Evolutionary conservation across 768 basidiomycete genomes (phyloP).

Genomic region (Collybiopsis confluens): DNA sequence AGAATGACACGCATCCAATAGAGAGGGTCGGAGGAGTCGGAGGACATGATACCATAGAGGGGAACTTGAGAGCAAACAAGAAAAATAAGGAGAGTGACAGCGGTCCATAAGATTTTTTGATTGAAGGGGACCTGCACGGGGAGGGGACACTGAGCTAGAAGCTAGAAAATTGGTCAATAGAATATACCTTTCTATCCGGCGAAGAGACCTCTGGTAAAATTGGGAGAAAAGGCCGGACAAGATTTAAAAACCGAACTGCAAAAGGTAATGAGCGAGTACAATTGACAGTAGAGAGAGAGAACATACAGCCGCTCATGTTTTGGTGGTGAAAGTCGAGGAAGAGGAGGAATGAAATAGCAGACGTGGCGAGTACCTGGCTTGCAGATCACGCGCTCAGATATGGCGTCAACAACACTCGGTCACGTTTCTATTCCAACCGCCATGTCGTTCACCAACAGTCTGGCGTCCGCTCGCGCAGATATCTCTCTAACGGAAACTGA

Average conservation of each 20-base stretch:
- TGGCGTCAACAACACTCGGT: background rate
- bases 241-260: slow-evolving; percentile 93
- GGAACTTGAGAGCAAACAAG: slow-evolving; percentile 99
- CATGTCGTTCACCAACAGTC: background rate
- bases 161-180: slow-evolving; percentile 6
- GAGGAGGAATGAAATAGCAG: slow-evolving; percentile 1
- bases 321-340: slow-evolving; percentile 28
- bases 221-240: slow-evolving; percentile 96
- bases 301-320: slow-evolving; percentile 79
- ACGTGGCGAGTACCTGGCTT: slow-evolving; percentile 6
- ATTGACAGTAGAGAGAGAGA: background rate
- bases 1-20: slow-evolving; percentile 99
- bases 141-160: slow-evolving; percentile 1
- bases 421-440: background rate
- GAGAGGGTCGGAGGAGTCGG: slow-evolving; percentile 97
- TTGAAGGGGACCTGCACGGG: slow-evolving; percentile 89
- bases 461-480: slow-evolving; percentile 12
- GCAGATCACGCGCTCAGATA: background rate
- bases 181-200: slow-evolving; percentile 87
- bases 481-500: slow-evolving; percentile 60
- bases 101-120: slow-evolving; percentile 98
- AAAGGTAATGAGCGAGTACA: background rate
- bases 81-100: slow-evolving; percentile 98
- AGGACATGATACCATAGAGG: slow-evolving; percentile 98
- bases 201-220: slow-evolving; percentile 97